Evolutionary conservation across 108 stramenopile genomes (phyloP).

Genomic region (Cyclotella sp.): DNA sequence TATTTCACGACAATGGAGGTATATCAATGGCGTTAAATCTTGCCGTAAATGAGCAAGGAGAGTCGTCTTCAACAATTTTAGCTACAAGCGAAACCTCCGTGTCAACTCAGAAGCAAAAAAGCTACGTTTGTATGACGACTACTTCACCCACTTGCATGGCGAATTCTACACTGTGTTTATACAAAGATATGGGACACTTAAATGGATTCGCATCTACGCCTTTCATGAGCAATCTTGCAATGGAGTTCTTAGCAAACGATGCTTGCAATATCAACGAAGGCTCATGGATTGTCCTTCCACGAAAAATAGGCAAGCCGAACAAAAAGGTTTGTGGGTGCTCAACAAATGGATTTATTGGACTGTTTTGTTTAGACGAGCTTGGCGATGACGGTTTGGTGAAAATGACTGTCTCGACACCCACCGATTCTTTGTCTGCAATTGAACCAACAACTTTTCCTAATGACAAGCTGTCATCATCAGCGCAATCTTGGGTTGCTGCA

Average conservation of each 20-base stretch:
- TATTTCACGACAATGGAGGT: not conserved
- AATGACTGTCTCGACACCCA: not conserved
- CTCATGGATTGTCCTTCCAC: not conserved
- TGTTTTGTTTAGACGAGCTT: conserved; percentile 19
- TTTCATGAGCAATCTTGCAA: conserved; percentile 13
- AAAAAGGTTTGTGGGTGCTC: conserved; percentile 13
- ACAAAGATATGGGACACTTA: conserved; percentile 9
- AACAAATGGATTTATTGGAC: conserved; percentile 4
- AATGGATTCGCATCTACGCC: conserved; percentile 8
- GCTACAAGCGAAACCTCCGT: not conserved
- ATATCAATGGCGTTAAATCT: not conserved
- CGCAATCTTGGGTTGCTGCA: not conserved
- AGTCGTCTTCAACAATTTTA: not conserved
- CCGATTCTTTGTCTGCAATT: not conserved
- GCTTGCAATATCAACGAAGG: conserved; percentile 15
- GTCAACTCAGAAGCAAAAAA: not conserved
- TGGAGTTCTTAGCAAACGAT: conserved; percentile 8
- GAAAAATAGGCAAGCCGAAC: not conserved
- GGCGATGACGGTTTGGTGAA: conserved; percentile 1
- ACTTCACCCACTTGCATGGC: conserved; percentile 2
- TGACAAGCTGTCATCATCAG: not conserved
- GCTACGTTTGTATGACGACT: conserved; percentile 2
- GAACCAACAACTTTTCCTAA: not conserved
- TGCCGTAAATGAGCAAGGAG: not conserved
- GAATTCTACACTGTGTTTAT: not conserved